A percentile compares a stretch with the other conserved stretches of the same genome.
Evolutionary conservation across 2,329 filamentous ascomycete species (phyloP).

Genomic region (Fusarium heterosporum): DNA sequence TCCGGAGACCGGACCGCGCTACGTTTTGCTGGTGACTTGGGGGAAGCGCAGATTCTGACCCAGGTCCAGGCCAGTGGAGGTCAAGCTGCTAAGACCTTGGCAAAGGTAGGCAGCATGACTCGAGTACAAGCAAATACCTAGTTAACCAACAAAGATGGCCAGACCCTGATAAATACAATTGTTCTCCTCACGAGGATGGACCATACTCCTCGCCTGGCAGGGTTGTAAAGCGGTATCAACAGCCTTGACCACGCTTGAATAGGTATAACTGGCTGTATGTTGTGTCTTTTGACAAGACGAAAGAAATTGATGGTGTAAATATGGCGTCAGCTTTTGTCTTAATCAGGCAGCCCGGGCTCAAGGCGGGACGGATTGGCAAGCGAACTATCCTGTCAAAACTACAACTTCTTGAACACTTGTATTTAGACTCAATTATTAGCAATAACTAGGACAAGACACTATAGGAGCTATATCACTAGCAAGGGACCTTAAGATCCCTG

Average conservation of each 20-base stretch:
- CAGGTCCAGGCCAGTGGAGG: constrained; percentile 14
- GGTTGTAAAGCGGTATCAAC: constrained; percentile 9
- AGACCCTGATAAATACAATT: constrained; percentile 6
- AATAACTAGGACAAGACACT: constrained; percentile 1
- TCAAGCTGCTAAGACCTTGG: constrained; percentile 21
- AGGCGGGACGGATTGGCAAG: background rate
- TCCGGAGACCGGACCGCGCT: constrained; percentile 27
- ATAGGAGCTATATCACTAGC: constrained; percentile 10
- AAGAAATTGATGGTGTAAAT: constrained; percentile 26
- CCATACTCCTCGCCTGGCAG: constrained; percentile 6
- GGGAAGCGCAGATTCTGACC: constrained; percentile 21
- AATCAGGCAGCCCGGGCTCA: constrained; percentile 9
- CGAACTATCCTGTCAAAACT: constrained; percentile 11
- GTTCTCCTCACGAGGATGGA: constrained; percentile 1
- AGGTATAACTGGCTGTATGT: background rate
- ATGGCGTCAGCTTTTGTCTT: constrained; percentile 30
- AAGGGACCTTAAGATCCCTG: constrained; percentile 19
- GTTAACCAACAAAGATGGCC: constrained; percentile 5
- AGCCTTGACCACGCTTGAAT: background rate
- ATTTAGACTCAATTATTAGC: constrained; percentile 3
- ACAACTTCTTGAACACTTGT: background rate
- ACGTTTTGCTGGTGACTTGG: background rate
- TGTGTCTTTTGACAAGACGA: constrained; percentile 5
- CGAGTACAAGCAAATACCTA: constrained; percentile 9
- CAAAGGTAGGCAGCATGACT: constrained; percentile 19